phyloP scores from a whole-genome alignment of 2,329 filamentous ascomycete genomes.

The Penicillium sp. region DNA sequence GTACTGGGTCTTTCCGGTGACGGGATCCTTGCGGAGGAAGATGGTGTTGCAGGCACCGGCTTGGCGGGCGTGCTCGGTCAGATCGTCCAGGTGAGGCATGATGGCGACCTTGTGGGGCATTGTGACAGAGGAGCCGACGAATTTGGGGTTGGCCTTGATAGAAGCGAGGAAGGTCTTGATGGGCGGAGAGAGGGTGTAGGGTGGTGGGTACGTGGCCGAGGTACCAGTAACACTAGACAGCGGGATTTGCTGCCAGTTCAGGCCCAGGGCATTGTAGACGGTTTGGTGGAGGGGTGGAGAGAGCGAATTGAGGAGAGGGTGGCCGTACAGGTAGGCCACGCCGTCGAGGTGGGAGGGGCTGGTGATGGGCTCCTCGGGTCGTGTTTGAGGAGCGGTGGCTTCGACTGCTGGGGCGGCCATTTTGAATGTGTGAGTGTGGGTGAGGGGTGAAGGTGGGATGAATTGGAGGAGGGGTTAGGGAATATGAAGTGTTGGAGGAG shows the following conservation, averaged over 20 bases:
- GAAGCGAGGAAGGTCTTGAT: conserved; percentile 41
- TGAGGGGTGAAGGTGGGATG: background rate
- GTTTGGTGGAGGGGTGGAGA: conserved; percentile 60
- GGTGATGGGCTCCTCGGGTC: conserved; percentile 38
- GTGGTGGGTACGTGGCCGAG: conserved; percentile 38
- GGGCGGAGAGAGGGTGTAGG: conserved; percentile 41
- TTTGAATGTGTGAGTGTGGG: conserved; percentile 10
- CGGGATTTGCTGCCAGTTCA: conserved; percentile 58
- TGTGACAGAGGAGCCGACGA: conserved; percentile 70
- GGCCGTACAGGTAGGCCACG: conserved; percentile 60
- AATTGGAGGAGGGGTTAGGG: background rate
- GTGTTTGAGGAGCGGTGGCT: conserved; percentile 15
- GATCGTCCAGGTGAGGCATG: conserved; percentile 70
- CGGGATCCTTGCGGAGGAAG: conserved; percentile 57
- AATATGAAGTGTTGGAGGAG: background rate
- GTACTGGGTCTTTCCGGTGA: conserved; percentile 55
- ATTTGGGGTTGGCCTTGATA: conserved; percentile 44
- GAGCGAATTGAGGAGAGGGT: conserved; percentile 60
- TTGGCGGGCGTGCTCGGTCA: conserved; percentile 72
- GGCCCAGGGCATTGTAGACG: conserved; percentile 54
- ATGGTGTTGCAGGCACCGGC: conserved; percentile 82
- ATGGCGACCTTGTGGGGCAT: conserved; percentile 86
- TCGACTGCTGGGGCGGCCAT: conserved; percentile 30
- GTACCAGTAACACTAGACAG: conserved; percentile 43
- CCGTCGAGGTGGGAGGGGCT: conserved; percentile 47